phyloP scores from a whole-genome alignment of 2,329 filamentous ascomycete genomes.

The Pochonia chlamydosporia region DNA sequence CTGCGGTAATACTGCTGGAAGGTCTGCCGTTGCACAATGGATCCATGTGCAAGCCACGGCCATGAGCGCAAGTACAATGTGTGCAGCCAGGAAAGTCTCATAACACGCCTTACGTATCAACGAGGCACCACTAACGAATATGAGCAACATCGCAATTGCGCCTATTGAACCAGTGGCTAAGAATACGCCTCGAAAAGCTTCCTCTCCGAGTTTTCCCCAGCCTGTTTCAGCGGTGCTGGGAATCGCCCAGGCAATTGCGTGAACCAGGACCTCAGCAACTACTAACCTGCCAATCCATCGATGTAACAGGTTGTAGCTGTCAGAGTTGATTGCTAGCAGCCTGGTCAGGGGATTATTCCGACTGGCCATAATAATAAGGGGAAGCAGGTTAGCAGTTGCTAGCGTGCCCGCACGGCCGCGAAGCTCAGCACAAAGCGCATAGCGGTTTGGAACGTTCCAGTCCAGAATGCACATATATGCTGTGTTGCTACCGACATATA shows the following conservation, averaged over 20 bases:
- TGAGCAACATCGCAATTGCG: too few species aligned
- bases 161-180: too few species aligned
- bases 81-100: too few species aligned
- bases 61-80: too few species aligned
- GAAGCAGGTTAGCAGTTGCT: conserved; percentile 82
- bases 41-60: too few species aligned
- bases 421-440: conserved; percentile 69
- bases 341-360: conserved; percentile 89
- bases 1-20: too few species aligned
- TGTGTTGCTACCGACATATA: conserved; percentile 55
- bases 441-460: conserved; percentile 49
- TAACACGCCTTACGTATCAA: too few species aligned
- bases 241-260: conserved; percentile 67
- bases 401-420: conserved; percentile 80
- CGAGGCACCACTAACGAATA: too few species aligned
- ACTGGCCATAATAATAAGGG: conserved; percentile 78
- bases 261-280: conserved; percentile 59
- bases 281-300: conserved; percentile 73
- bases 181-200: too few species aligned
- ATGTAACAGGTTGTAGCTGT: conserved; percentile 74
- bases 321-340: conserved; percentile 80
- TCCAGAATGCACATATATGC: conserved; percentile 56
- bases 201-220: conserved; percentile 44
- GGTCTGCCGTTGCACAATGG: too few species aligned
- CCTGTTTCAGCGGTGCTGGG: conserved; percentile 63